Conservation (phyloP, 192 early-diverging fungal species). For the Rhizophagus clarus region DNA sequence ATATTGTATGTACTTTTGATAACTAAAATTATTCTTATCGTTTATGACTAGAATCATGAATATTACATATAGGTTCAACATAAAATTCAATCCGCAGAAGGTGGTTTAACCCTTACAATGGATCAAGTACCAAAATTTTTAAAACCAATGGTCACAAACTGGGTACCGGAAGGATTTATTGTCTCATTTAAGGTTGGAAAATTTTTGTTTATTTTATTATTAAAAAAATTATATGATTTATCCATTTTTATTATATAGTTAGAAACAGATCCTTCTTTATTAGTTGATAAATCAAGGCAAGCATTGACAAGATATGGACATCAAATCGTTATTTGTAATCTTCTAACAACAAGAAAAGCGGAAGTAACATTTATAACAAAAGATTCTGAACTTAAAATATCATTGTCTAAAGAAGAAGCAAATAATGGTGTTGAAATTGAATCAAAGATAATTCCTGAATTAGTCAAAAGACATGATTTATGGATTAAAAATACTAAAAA, state of each 20-base stretch:
- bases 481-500: constrained; percentile 55
- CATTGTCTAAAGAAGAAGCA: constrained; percentile 52
- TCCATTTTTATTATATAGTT: constrained; percentile 47
- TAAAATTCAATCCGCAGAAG: constrained; percentile 94
- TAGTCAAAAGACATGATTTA: constrained; percentile 62
- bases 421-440: constrained; percentile 84
- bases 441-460: constrained; percentile 67
- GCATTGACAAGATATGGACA: constrained; percentile 89
- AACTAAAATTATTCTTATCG: not conserved
- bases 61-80: constrained; percentile 67
- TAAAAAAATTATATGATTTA: not conserved
- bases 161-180: constrained; percentile 86
- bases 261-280: constrained; percentile 85
- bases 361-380: constrained; percentile 71
- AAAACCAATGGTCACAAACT: constrained; percentile 88
- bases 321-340: constrained; percentile 96
- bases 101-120: constrained; percentile 81
- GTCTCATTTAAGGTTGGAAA: constrained; percentile 92
- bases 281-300: constrained; percentile 79
- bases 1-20: not conserved
- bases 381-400: constrained; percentile 48
- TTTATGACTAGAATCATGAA: not conserved
- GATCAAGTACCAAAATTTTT: constrained; percentile 99
- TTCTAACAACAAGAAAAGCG: constrained; percentile 85
- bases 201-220: not conserved